Percentiles rank a stretch among this genome's conserved stretches.
phyloP scores from a whole-genome alignment of 192 early-diverging fungal genomes.

The Gamsiella multidivaricata region DNA sequence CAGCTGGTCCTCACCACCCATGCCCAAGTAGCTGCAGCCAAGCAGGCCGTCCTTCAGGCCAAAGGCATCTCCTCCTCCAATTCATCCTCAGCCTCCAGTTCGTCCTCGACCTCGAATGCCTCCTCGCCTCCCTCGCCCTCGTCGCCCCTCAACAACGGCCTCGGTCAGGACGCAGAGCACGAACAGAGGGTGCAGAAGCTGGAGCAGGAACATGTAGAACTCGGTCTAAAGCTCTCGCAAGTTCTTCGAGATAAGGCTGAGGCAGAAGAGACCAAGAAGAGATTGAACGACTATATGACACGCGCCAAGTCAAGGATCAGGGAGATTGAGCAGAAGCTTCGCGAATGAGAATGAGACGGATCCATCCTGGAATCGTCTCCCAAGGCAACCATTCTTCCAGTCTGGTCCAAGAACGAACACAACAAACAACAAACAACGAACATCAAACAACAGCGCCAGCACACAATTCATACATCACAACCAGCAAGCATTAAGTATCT shows the following conservation, averaged over 20 bases:
- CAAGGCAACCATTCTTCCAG: neutral
- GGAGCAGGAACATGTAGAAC: constrained; percentile 41
- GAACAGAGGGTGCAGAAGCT: constrained; percentile 10
- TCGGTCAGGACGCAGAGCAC: constrained; percentile 3
- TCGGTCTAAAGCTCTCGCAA: constrained; percentile 36
- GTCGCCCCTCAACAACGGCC: constrained; percentile 21
- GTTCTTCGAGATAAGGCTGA: constrained; percentile 49
- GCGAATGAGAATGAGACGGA: constrained; percentile 25
- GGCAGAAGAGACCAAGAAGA: constrained; percentile 51
- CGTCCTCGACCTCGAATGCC: constrained; percentile 22
- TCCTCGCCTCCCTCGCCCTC: constrained; percentile 47
- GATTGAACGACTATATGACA: constrained; percentile 39
- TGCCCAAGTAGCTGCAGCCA: constrained; percentile 45
- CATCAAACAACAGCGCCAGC: no score
- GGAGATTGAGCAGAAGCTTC: constrained; percentile 40
- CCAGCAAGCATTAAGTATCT: no score
- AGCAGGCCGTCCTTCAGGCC: constrained; percentile 37
- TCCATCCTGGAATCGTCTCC: neutral
- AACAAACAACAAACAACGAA: neutral
- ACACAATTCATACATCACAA: no score
- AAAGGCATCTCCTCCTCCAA: constrained; percentile 22
- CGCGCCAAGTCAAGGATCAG: constrained; percentile 49
- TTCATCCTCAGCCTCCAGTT: constrained; percentile 3
- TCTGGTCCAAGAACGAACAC: neutral
- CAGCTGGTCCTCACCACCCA: constrained; percentile 49